Evolutionary conservation across 345 rosid genomes (phyloP).

Genomic region (Xanthoceras sorbifolium): DNA sequence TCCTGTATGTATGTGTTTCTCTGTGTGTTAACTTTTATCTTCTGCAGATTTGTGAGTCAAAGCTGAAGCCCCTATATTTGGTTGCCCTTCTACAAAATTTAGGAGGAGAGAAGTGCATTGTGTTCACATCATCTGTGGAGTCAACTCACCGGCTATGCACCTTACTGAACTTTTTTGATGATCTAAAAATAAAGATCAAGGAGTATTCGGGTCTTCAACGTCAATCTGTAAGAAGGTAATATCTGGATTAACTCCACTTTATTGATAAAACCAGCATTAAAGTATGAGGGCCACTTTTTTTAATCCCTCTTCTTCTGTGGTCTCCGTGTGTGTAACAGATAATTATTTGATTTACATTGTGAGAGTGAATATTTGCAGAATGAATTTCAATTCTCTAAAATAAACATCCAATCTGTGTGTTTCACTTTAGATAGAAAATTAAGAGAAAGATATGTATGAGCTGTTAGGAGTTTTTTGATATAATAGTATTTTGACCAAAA

Average conservation of each 20-base stretch:
- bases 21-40: neutral
- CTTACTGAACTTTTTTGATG: constrained; percentile 73
- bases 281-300: neutral
- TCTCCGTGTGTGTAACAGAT: neutral
- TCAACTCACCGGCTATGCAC: constrained; percentile 83
- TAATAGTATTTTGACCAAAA: neutral
- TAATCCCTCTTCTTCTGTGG: neutral
- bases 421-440: neutral
- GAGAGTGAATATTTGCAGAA: neutral
- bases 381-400: neutral
- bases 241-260: constrained; percentile 6
- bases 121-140: constrained; percentile 87
- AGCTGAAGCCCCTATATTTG: constrained; percentile 75
- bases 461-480: neutral
- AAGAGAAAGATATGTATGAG: neutral
- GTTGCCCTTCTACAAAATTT: constrained; percentile 73
- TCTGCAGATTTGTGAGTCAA: constrained; percentile 71
- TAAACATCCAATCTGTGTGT: neutral
- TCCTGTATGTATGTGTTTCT: neutral
- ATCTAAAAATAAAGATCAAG: constrained; percentile 68
- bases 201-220: constrained; percentile 87
- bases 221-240: constrained; percentile 81
- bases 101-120: constrained; percentile 78
- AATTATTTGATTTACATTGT: neutral
- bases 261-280: neutral